Evolutionary conservation across 495 filamentous ascomycete species (phyloP).

Genomic region (Aspergillus funiculosus): DNA sequence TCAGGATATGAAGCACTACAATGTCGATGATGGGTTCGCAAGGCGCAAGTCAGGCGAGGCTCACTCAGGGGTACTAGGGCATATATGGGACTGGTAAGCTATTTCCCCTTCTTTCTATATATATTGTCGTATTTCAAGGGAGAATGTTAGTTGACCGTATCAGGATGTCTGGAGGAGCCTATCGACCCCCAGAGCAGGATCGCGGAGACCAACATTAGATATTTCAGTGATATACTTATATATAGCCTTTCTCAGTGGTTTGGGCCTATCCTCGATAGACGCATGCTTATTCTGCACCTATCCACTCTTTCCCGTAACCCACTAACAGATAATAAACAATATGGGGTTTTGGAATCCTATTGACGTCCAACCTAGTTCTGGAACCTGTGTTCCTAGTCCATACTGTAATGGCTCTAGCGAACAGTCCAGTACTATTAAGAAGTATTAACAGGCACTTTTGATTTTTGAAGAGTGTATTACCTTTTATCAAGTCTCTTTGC

Average conservation of each 20-base stretch:
- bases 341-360: too few relatives aligned
- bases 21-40: not conserved
- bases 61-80: not conserved
- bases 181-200: not conserved
- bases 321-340: conserved; percentile 37
- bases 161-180: conserved; percentile 2
- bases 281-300: too few relatives aligned
- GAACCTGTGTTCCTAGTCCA: too few relatives aligned
- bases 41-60: not conserved
- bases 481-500: not conserved
- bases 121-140: too few relatives aligned
- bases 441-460: not conserved
- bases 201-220: not conserved
- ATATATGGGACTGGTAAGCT: not conserved
- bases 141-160: too few relatives aligned
- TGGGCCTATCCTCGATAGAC: too few relatives aligned
- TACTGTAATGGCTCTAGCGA: too few relatives aligned
- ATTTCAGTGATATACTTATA: not conserved
- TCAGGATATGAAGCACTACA: not conserved
- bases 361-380: too few relatives aligned
- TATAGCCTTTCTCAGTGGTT: too few relatives aligned
- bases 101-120: too few relatives aligned
- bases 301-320: conserved; percentile 2
- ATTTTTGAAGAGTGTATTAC: not conserved
- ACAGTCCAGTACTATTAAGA: not conserved